Evolutionary conservation across 1,284 basidiomycete species (phyloP).

Genomic region (Malassezia nana): DNA sequence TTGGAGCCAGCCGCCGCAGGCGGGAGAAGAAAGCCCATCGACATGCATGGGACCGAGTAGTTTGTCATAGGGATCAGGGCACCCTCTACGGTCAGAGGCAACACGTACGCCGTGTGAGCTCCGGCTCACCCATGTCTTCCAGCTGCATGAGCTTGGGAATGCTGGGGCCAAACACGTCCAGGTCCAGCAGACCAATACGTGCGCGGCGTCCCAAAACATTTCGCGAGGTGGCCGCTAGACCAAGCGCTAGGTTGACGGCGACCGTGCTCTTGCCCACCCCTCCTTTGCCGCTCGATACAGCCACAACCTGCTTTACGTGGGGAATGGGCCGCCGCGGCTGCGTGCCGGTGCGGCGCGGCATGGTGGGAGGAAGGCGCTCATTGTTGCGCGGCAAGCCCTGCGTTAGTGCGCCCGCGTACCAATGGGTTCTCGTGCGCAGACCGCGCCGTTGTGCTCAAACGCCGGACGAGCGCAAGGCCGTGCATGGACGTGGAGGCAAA

Average conservation of each 20-base stretch:
- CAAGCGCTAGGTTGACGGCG: slow-evolving; percentile 71
- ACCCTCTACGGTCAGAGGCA: slow-evolving; percentile 34
- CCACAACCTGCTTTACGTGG: slow-evolving; percentile 59
- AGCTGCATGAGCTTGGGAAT: slow-evolving; percentile 92
- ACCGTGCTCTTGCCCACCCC: slow-evolving; percentile 95
- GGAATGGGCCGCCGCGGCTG: slow-evolving; percentile 52
- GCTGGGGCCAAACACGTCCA: slow-evolving; percentile 92
- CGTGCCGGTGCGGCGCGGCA: slow-evolving; percentile 47
- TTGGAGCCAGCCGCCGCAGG: slow-evolving; percentile 24
- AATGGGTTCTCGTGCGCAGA: slow-evolving; percentile 37
- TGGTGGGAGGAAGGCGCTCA: slow-evolving; percentile 30
- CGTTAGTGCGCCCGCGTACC: slow-evolving; percentile 7
- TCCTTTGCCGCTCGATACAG: slow-evolving; percentile 87
- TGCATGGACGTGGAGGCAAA: neutral
- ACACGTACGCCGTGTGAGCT: slow-evolving; percentile 54
- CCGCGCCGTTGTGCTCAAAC: neutral
- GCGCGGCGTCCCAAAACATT: slow-evolving; percentile 16
- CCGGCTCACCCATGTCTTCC: slow-evolving; percentile 67
- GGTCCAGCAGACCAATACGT: slow-evolving; percentile 75
- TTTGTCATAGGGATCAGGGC: slow-evolving; percentile 75
- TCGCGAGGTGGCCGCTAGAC: slow-evolving; percentile 50
- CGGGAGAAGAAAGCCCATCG: slow-evolving; percentile 70
- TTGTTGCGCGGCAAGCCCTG: slow-evolving; percentile 38
- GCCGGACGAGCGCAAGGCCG: neutral
- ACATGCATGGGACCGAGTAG: slow-evolving; percentile 88